Base-by-base conservation (phyloP, 768 basidiomycete genomes). In the Termitomyces sp. region DNA sequence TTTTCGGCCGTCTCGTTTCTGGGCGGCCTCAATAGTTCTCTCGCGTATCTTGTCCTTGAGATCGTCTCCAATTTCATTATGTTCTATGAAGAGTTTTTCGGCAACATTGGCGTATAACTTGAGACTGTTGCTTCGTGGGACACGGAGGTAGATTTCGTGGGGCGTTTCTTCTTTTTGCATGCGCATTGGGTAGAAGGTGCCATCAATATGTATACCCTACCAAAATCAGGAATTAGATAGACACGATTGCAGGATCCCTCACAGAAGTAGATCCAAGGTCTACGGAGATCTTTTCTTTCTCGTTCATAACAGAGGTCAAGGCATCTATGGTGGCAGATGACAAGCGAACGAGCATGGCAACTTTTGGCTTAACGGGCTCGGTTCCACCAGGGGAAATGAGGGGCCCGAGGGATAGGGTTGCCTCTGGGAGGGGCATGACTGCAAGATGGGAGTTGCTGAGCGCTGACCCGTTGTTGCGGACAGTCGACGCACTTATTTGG, bases 341-440 rank as follows among this genome's bases (percentile, higher is more conserved):
- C 80, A 92, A 78, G 57, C 88, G 85, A 42, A 92, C 80, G 51
- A 92, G 74, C 82, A 90, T 85, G 49, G 89, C 90, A 26, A 80
- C 79, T 75, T 88, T 90, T 13, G 84, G 83, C 58, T 80, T 82
- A 4, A 85, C 77, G 35, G 82, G 81, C 35, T 78, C 66, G 0
- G 80, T 73, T 59, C 81, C 84, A 46, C 81, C 84, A 35, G 82
- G 81, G 47, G 75, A 73, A 1, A 83, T 76, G 63, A 79, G 76
- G 33, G 84, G 82, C 44, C 84, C 79, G 44, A 92, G 77, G 9
- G 85, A 75, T 45, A 90, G 77, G 10, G 77, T 72, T 1, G 75
- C 72, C 63, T 77, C 74, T 42, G 90, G 87, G 26, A 92, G 80
- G 7, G 88, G 87, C 89, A 92, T 92, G 62, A 42, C n/a, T 53